A percentile compares a stretch with the other conserved stretches of the same genome.
Evolutionary conservation across 164 flowering plant species (phyloP).

Genomic region (Piper longum): DNA sequence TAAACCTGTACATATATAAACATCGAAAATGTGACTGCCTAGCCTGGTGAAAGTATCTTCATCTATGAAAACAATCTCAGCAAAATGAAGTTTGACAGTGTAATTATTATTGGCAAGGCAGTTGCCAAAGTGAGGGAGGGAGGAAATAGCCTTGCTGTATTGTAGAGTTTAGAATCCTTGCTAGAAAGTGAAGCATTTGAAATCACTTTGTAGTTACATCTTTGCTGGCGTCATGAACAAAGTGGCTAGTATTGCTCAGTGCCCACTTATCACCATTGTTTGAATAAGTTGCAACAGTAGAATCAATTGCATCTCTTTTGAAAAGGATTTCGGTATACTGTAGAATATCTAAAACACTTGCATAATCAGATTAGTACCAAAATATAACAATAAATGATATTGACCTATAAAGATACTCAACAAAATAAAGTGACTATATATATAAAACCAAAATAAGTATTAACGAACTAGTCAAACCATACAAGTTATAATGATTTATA

Average conservation of each 20-base stretch:
- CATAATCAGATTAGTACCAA: no score
- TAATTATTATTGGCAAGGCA: slow-evolving; percentile 45
- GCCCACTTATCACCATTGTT: slow-evolving; percentile 28
- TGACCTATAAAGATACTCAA: no score
- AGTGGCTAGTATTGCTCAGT: slow-evolving; percentile 52
- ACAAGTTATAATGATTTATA: no score
- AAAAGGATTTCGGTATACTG: no score
- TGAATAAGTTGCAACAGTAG: slow-evolving; percentile 9
- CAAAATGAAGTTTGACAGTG: slow-evolving; percentile 46
- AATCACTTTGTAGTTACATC: slow-evolving; percentile 4
- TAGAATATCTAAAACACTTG: no score
- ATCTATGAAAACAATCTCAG: slow-evolving; percentile 43
- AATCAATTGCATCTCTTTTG: slow-evolving; percentile 4
- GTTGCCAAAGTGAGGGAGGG: slow-evolving; percentile 38
- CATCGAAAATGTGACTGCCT: slow-evolving; percentile 59
- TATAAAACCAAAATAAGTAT: no score
- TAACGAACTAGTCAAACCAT: no score
- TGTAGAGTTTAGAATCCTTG: slow-evolving; percentile 20
- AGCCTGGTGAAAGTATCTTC: slow-evolving; percentile 33
- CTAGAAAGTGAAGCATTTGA: slow-evolving; percentile 13
- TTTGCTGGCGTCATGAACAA: slow-evolving; percentile 18
- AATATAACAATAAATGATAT: no score
- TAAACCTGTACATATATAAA: slow-evolving; percentile 53
- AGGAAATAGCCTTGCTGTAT: slow-evolving; percentile 42
- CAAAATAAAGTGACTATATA: no score